Conservation (phyloP, 2,329 filamentous ascomycete species). For the Cephalotrichum gorgonifer region DNA sequence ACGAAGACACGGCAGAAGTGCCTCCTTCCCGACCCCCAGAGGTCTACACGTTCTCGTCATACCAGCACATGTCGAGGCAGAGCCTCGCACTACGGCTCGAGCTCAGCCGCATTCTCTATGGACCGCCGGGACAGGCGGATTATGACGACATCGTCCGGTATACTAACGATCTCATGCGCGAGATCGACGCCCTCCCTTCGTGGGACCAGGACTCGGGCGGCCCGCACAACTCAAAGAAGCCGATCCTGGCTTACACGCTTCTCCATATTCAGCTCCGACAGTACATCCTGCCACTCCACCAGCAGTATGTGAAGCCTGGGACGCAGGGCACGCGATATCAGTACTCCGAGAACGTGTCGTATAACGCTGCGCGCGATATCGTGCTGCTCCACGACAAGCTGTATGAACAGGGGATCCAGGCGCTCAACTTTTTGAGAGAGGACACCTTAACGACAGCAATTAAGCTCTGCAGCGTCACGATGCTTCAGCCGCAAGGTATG, state of each 20-base stretch:
- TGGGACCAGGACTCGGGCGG: constrained; percentile 30
- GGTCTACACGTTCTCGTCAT: constrained; percentile 49
- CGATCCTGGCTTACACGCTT: constrained; percentile 47
- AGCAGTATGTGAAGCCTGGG: constrained; percentile 49
- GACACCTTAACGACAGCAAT: constrained; percentile 49
- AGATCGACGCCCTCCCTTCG: constrained; percentile 48
- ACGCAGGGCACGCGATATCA: constrained; percentile 52
- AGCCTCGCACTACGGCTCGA: constrained; percentile 46
- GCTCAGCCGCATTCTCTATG: constrained; percentile 44
- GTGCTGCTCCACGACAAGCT: constrained; percentile 52
- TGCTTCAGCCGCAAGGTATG: constrained; percentile 40
- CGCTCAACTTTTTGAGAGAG: constrained; percentile 49
- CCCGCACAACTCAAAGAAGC: constrained; percentile 33
- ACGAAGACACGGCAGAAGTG: constrained; percentile 38
- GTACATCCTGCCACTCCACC: constrained; percentile 52
- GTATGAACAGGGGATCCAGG: constrained; percentile 46
- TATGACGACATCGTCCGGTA: constrained; percentile 53
- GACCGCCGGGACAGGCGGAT: constrained; percentile 42
- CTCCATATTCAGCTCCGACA: constrained; percentile 51
- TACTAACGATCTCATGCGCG: constrained; percentile 49
- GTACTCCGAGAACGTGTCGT: constrained; percentile 53
- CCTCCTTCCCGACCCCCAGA: constrained; percentile 38
- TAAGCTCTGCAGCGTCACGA: constrained; percentile 50
- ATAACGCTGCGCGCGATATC: constrained; percentile 51
- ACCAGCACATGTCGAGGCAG: constrained; percentile 46